Base-by-base conservation (phyloP, 371 early-diverging fungal genomes). In the Mortierella sp. region DNA sequence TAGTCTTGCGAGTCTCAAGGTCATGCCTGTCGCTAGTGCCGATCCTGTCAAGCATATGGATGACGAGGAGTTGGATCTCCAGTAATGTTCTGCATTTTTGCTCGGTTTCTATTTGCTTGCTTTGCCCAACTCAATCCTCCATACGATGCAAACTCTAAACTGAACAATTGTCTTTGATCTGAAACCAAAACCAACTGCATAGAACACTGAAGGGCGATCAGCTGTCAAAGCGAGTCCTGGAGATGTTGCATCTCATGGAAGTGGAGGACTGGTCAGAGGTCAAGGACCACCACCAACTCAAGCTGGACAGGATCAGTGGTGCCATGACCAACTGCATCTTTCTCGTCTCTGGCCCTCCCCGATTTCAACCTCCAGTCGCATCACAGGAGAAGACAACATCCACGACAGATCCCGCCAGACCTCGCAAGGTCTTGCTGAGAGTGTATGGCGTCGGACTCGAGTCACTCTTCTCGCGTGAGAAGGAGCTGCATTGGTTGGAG, bases 321-420 rank as follows among this genome's bases (percentile, higher is more conserved):
- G 97, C 97, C 6, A 86, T 97, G 89, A 96, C 97, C 76, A 97
- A 97, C 86, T 92, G 93, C 64, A 91, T 97, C 14, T 97, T 88
- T 66, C 89, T 92, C 78, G 94, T 96, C 13, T 89, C 89, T 10
- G 87, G 91, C 1, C 78, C 77, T 11, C 64, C 85, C 50, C 63
- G 75, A 4, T 45, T 40, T 29, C 29, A 53, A 16, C 43, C 77
- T 11, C 2, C 68, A 50, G 61, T 19, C 26, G 43, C 53, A 14
- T 19, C 50, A n/a, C 41, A 53, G 22, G 34, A 68, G n/a, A 14
- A 58, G 3, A 47, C 53, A 9, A 41, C 64, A 11, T 34, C 47
- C 29, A 70, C 45, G 2, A 14, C 43, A 13, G 37, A 41, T 43
- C 29, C 34, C 14, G 53, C 52, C 0, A 79, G 55, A 41, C 85